Evolutionary conservation across 164 flowering plant species (phyloP).

Genomic region (Nymphaea thermarum): DNA sequence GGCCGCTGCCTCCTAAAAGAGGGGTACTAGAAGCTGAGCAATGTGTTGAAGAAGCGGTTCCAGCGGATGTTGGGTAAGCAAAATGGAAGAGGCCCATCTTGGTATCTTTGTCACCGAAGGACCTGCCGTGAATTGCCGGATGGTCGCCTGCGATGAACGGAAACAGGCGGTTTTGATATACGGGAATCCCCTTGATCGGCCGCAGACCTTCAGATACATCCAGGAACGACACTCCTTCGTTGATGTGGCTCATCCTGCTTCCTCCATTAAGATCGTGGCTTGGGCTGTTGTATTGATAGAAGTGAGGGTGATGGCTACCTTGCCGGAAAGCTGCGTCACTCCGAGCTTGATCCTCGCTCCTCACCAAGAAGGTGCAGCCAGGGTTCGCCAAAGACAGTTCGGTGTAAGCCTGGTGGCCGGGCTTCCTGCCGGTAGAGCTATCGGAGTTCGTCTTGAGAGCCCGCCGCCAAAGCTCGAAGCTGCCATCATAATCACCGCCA

Average conservation of each 20-base stretch:
- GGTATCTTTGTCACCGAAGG: slow-evolving; percentile 11
- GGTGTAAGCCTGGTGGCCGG: slow-evolving; percentile 9
- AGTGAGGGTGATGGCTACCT: background rate
- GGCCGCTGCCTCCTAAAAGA: slow-evolving; percentile 18
- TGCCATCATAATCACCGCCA: slow-evolving; percentile 36
- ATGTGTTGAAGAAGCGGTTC: background rate
- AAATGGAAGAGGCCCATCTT: slow-evolving; percentile 25
- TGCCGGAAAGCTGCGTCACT: background rate
- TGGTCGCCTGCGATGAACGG: slow-evolving; percentile 19
- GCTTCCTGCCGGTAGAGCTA: slow-evolving; percentile 23
- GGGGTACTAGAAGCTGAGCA: background rate
- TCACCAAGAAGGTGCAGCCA: background rate
- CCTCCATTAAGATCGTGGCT: background rate
- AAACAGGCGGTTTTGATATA: slow-evolving; percentile 43
- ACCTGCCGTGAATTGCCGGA: background rate
- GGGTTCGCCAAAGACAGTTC: slow-evolving; percentile 43
- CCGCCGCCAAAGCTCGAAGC: slow-evolving; percentile 34
- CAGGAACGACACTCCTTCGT: slow-evolving; percentile 12
- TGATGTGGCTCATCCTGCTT: background rate
- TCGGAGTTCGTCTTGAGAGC: background rate
- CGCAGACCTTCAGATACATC: slow-evolving; percentile 20
- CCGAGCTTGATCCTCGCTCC: background rate
- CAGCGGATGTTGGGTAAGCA: slow-evolving; percentile 16
- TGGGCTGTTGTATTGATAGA: background rate
- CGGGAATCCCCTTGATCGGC: slow-evolving; percentile 58